These are phyloP conservation scores for Pyricularia pennisetigena DNA, from an alignment of 2,329 filamentous ascomycete species.

Conservation along the genomic window DNA sequence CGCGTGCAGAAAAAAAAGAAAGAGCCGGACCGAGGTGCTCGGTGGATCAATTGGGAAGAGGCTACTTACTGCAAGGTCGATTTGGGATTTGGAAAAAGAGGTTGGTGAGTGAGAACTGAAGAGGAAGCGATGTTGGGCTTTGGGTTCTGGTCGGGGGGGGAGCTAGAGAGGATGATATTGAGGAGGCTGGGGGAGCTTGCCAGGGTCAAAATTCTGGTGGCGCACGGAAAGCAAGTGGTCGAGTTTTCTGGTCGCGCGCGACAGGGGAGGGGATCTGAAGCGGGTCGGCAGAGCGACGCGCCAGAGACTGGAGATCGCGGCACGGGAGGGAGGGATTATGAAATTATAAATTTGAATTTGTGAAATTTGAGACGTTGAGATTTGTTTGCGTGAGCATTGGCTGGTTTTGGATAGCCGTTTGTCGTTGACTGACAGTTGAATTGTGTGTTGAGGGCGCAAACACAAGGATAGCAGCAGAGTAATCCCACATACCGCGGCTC, in stretches of 20 bases:
- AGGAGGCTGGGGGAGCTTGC: neutral
- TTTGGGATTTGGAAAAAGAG: neutral
- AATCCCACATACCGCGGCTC: neutral
- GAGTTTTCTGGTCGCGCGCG: slow-evolving; percentile 1
- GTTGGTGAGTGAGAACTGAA: neutral
- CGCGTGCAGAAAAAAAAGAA: neutral
- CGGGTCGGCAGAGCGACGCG: neutral
- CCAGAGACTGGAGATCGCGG: neutral
- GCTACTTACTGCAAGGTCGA: neutral
- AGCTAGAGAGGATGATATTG: neutral
- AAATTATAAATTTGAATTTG: neutral
- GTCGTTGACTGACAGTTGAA: neutral
- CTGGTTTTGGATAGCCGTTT: neutral
- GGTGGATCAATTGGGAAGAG: neutral
- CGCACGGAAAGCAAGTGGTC: slow-evolving; percentile 1
- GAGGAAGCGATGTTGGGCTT: neutral
- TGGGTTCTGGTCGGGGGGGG: neutral
- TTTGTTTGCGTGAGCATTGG: neutral
- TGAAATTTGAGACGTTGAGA: neutral
- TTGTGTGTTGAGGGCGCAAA: neutral
- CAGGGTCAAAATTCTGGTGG: slow-evolving; percentile 1
- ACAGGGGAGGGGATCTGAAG: neutral
- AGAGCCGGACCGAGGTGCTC: neutral
- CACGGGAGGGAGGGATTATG: neutral
- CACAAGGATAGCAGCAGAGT: neutral